phyloP scores from a whole-genome alignment of 192 early-diverging fungal genomes.

The Backusella parvicylindrica region DNA sequence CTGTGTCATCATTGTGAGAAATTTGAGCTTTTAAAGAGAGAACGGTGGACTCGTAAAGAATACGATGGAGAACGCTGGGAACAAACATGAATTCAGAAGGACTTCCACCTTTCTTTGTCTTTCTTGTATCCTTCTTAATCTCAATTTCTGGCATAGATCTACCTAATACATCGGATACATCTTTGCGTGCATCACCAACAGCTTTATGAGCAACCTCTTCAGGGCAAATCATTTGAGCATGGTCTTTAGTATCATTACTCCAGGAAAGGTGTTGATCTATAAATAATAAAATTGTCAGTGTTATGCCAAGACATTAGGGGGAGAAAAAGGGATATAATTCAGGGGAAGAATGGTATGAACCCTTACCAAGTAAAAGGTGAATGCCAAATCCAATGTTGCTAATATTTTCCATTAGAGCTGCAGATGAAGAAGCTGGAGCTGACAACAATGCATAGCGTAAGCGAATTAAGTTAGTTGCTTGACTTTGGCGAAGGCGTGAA shows the following conservation, averaged over 20 bases:
- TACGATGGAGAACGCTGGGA: conserved; percentile 19
- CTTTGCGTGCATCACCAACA: conserved; percentile 12
- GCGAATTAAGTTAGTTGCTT: conserved; percentile 22
- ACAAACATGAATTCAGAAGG: conserved; percentile 10
- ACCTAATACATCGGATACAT: conserved; percentile 16
- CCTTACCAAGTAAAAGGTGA: conserved; percentile 16
- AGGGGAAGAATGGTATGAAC: neutral
- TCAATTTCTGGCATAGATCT: conserved; percentile 8
- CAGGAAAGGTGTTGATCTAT: conserved; percentile 26
- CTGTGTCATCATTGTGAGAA: neutral
- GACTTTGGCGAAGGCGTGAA: conserved; percentile 16
- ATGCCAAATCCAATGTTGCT: conserved; percentile 20
- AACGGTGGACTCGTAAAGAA: conserved; percentile 19
- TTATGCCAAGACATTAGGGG: conserved; percentile 10
- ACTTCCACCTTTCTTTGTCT: conserved; percentile 3
- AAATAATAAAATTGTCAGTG: neutral
- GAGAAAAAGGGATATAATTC: neutral
- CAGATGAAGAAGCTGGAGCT: conserved; percentile 11
- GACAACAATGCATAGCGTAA: conserved; percentile 19
- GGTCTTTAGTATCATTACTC: conserved; percentile 5
- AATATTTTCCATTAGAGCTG: conserved; percentile 20
- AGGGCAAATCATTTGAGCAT: conserved; percentile 17
- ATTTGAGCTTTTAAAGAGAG: conserved; percentile 5
- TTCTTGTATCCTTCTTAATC: conserved; percentile 6
- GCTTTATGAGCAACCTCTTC: conserved; percentile 22